phyloP scores from a whole-genome alignment of 176 grass and related monocot species.

The Puya raimondii region DNA sequence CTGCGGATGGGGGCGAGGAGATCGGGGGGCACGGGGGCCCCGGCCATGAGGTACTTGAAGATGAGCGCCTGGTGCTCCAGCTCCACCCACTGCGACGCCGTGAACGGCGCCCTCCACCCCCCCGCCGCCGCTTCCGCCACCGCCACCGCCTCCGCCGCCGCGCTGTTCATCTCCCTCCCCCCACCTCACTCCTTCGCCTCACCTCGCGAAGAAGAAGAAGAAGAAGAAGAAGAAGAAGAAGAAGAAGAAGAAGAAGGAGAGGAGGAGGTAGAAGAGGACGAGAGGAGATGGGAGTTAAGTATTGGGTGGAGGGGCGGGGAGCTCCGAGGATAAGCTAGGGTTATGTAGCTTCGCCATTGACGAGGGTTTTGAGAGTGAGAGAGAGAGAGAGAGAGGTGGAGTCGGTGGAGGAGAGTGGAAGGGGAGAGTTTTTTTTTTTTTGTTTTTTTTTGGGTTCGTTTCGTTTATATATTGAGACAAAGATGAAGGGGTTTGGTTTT shows the following conservation, averaged over 20 bases:
- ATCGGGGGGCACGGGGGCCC: constrained; percentile 85
- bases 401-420: neutral
- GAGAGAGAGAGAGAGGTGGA: constrained; percentile 10
- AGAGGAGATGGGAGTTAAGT: neutral
- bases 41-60: constrained; percentile 89
- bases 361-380: neutral
- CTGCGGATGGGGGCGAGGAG: constrained; percentile 76
- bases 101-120: constrained; percentile 39
- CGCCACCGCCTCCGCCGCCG: constrained; percentile 36
- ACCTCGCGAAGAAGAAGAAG: neutral
- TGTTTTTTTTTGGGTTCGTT: too few relatives aligned
- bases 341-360: constrained; percentile 3
- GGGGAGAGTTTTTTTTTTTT: neutral
- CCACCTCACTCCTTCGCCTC: neutral
- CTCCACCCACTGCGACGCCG: constrained; percentile 86
- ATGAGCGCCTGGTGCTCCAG: constrained; percentile 99
- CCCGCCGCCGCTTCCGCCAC: constrained; percentile 25
- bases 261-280: neutral
- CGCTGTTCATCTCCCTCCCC: constrained; percentile 15
- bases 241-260: neutral
- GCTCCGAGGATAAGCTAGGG: constrained; percentile 1
- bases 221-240: neutral
- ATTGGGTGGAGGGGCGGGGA: neutral
- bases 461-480: too few relatives aligned
- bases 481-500: too few relatives aligned